Evolutionary conservation across 179 eudicot genomes (phyloP), one percentile per base, ranked within the genome.

Genomic region (Nepenthes alata): DNA sequence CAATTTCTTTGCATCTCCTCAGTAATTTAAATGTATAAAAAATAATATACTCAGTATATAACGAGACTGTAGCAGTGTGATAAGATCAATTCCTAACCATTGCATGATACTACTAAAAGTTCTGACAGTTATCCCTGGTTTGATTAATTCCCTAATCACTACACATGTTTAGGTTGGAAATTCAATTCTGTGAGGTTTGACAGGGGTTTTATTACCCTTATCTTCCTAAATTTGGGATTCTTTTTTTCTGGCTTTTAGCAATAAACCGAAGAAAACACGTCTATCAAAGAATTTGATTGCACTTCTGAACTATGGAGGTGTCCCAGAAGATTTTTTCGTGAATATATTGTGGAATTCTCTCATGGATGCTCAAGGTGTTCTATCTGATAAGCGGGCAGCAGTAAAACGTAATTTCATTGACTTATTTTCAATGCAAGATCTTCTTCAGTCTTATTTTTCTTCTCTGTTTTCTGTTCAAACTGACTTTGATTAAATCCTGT

Each of bases 251-350:
- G 35, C 47, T 68, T 72, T 55, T 74, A 91, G 96, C 76, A 71
- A 70, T 25, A 81, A 77, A 69, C 98, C 98, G 14, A 72, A 59
- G 64, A 78, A 52, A 68, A 60, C 85, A 2, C 61, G 47, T 25
- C 74, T 91, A 8, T 89, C 96, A 7, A 89, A 70, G 72, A 71
- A 76, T 59, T 74, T 91, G 81, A 91, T 91, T 71, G 84, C 87
- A 49, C 82, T 93, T 11, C 79, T 93, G 62, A 78, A 67, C 76
- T 85, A 75, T 70, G 98, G 98, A 52, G 96, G 95, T 49, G 88
- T 93, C 53, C 96, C 96, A 1, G 69, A 63, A 55, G 70, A 74
- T 0, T 85, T 53, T 55, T 93, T 93, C 71, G 39, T 81, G 57
- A 57, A 72, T 58, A 36, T 82, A 66, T 61, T 93, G 50, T 38